These are phyloP conservation scores for Candida incommunis DNA, from an alignment of 805 yeast genomes.

Conservation along the genomic window DNA sequence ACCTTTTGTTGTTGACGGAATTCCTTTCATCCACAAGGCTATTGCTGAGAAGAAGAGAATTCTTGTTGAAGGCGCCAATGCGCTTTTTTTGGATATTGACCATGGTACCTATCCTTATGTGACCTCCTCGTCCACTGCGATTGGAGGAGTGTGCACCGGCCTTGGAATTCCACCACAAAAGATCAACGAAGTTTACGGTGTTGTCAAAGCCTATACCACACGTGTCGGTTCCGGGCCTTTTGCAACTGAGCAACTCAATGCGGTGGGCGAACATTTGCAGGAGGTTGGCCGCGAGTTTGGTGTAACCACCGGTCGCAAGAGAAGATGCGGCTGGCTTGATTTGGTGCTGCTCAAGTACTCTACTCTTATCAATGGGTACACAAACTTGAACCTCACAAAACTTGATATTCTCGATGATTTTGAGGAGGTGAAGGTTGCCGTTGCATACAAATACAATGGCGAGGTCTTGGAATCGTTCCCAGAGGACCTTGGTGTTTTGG, in stretches of 20 bases:
- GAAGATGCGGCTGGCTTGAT: slow-evolving; percentile 99
- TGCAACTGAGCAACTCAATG: slow-evolving; percentile 93
- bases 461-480: slow-evolving; percentile 71
- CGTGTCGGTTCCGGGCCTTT: slow-evolving; percentile 99
- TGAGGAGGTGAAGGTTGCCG: slow-evolving; percentile 77
- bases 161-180: slow-evolving; percentile 87
- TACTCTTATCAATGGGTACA: slow-evolving; percentile 85
- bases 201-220: slow-evolving; percentile 96
- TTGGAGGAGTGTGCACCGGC: slow-evolving; percentile 97
- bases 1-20: slow-evolving; percentile 91
- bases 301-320: slow-evolving; percentile 96
- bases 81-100: slow-evolving; percentile 92
- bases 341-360: slow-evolving; percentile 89
- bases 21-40: slow-evolving; percentile 63
- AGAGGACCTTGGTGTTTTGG: slow-evolving; percentile 72
- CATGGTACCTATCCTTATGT: slow-evolving; percentile 97
- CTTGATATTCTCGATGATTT: slow-evolving; percentile 88
- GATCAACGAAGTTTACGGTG: slow-evolving; percentile 78
- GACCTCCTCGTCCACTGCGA: slow-evolving; percentile 89
- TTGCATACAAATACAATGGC: slow-evolving; percentile 71
- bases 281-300: slow-evolving; percentile 90
- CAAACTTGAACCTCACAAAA: slow-evolving; percentile 84
- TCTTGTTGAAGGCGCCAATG: slow-evolving; percentile 95
- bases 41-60: slow-evolving; percentile 67
- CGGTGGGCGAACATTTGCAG: slow-evolving; percentile 75